Evolutionary conservation across 2,329 filamentous ascomycete species (phyloP), one percentile per base, ranked within the genome.

Genomic region (Sphaerostilbella broomeana): DNA sequence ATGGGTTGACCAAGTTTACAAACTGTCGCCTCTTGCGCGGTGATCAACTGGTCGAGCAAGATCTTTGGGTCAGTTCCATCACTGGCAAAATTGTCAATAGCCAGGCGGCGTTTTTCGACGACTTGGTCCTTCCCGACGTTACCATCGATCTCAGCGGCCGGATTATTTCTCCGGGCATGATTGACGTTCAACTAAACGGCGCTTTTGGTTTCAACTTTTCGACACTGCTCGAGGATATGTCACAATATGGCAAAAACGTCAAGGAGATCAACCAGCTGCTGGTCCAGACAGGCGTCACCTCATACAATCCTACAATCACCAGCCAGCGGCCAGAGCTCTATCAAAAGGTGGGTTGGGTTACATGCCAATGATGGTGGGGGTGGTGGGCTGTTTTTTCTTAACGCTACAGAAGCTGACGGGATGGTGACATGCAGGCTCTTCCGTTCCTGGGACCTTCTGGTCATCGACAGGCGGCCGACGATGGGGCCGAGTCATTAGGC

Each of bases 151-250:
- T 95, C 2, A 77, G 79, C 36, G 86, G 87, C 43, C 86, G 86
- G 52, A 90, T 95, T 49, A 60, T 95, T 15, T 79, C 84, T 1
- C 87, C 89, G 0, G 89, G 89, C 18, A 73, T 95, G 56, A 92
- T 95, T 51, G 89, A 95, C 50, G 83, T 84, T 37, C 89, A 95
- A 62, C 79, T 95, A 51, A 95, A 95, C 55, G 89, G 89, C 33
- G 88, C 85, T 8, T 90, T 88, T 54, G 88, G 88, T 41, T 94
- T 95, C 69, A 90, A 95, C 67, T 95, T 94, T 60, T 92, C 86
- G 3, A 78, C 79, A 1, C 70, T 87, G 8, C 77, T 84, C n/a
- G 72, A 80, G 12, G 77, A 83, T 52, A 77, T 75, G 62, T 64
- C 70, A 20, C 70, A 74, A 36, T 95, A 94, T 53, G 75, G 76